A percentile compares a stretch with the other conserved stretches of the same genome.
phyloP scores from a whole-genome alignment of 1,284 basidiomycete genomes.

The Ceratobasidium sp. region DNA sequence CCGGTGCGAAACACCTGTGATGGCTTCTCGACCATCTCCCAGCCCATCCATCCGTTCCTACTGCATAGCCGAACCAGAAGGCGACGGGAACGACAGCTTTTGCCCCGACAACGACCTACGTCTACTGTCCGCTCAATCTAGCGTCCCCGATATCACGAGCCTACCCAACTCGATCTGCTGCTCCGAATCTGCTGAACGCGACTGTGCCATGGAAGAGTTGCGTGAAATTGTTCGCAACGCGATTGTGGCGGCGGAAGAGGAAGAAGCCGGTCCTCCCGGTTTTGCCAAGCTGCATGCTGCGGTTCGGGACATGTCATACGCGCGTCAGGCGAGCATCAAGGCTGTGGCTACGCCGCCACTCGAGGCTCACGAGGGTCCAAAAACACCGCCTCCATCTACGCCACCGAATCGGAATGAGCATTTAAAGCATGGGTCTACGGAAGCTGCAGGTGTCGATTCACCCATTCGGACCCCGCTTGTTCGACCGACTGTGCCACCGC shows the following conservation, averaged over 20 bases:
- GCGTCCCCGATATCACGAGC: conserved; percentile 32
- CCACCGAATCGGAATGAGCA: not conserved
- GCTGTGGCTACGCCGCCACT: not conserved
- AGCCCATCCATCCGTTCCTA: conserved; percentile 38
- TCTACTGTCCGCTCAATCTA: conserved; percentile 12
- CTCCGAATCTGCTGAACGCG: conserved; percentile 24
- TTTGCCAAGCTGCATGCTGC: conserved; percentile 32
- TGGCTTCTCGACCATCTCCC: conserved; percentile 20
- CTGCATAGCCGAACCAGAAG: conserved; percentile 38
- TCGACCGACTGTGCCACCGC: conserved; percentile 6
- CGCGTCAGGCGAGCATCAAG: conserved; percentile 10
- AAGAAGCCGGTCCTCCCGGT: conserved; percentile 23
- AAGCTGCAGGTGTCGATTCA: conserved; percentile 19
- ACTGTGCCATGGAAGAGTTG: conserved; percentile 38
- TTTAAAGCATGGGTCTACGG: conserved; percentile 10
- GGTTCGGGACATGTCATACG: conserved; percentile 27
- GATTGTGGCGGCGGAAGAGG: conserved; percentile 19
- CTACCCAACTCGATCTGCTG: conserved; percentile 31
- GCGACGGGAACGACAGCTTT: conserved; percentile 15
- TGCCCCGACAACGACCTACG: not conserved
- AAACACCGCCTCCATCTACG: conserved; percentile 9
- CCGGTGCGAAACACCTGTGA: conserved; percentile 31
- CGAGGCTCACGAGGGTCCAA: not conserved
- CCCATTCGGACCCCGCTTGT: conserved; percentile 19
- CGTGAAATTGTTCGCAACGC: conserved; percentile 29